Conservation (phyloP, 495 filamentous ascomycete genomes). For the Hypoxylon rickii region DNA sequence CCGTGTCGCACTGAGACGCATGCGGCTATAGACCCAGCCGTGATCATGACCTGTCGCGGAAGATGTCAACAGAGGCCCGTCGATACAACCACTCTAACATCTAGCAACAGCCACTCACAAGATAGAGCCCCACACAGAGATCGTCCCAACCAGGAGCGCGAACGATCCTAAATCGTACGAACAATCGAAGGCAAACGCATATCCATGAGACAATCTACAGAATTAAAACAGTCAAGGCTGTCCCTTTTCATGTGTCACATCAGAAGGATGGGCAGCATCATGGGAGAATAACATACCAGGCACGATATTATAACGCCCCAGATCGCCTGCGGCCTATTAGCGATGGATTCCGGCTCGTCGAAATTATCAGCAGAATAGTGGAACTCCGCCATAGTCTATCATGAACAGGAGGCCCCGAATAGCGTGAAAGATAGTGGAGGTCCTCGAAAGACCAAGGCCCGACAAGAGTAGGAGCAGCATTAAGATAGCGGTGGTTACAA, state of each 20-base stretch:
- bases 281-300: conserved; percentile 21
- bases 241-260: neutral
- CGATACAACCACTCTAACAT: neutral
- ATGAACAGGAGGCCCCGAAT: neutral
- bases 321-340: conserved; percentile 33
- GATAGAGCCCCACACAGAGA: conserved; percentile 38
- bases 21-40: conserved; percentile 29
- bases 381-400: conserved; percentile 27
- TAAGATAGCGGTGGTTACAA: conserved; percentile 1
- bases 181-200: conserved; percentile 38
- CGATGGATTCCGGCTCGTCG: conserved; percentile 29
- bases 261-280: neutral
- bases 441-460: too few relatives aligned
- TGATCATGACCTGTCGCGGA: conserved; percentile 14
- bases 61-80: conserved; percentile 6
- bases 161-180: conserved; percentile 31
- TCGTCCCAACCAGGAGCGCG: conserved; percentile 41
- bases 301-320: conserved; percentile 33
- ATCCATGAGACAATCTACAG: conserved; percentile 33
- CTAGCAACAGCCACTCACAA: conserved; percentile 21
- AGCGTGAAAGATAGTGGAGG: neutral
- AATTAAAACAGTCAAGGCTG: conserved; percentile 3
- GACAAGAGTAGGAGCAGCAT: neutral
- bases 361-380: conserved; percentile 30
- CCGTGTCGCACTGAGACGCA: conserved; percentile 29